These are phyloP conservation scores for Hypoxylon sp. DNA, from an alignment of 2,329 filamentous ascomycete species.

Conservation along the genomic window DNA sequence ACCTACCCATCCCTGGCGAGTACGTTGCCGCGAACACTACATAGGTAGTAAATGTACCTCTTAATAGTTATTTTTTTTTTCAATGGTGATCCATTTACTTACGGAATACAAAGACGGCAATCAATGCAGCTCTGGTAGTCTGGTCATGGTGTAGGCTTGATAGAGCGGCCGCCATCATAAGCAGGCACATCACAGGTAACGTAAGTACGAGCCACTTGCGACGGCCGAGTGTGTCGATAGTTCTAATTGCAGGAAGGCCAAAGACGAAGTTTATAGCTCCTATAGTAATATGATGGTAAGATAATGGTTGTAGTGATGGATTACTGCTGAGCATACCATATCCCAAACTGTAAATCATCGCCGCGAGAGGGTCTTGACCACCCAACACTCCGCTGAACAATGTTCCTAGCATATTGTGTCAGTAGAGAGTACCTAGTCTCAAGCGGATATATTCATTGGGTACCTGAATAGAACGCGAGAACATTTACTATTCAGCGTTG, in stretches of 20 bases:
- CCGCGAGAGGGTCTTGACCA: constrained; percentile 15
- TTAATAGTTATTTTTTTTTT: not conserved
- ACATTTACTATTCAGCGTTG: constrained; percentile 55
- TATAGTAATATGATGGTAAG: constrained; percentile 16
- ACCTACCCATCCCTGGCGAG: constrained; percentile 56
- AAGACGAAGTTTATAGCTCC: constrained; percentile 62
- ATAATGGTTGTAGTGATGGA: not conserved
- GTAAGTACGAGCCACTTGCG: constrained; percentile 62
- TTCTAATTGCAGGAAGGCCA: constrained; percentile 59
- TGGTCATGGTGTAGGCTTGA: constrained; percentile 50
- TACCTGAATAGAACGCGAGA: constrained; percentile 63
- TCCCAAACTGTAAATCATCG: constrained; percentile 55
- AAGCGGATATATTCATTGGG: not conserved
- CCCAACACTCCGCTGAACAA: constrained; percentile 33
- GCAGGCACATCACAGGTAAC: constrained; percentile 61
- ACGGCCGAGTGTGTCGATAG: constrained; percentile 60
- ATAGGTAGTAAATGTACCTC: not conserved
- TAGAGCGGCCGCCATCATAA: constrained; percentile 59
- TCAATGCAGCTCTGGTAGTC: constrained; percentile 49
- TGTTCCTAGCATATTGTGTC: constrained; percentile 17
- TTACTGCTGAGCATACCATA: constrained; percentile 46
- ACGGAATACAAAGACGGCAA: constrained; percentile 59
- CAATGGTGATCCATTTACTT: constrained; percentile 9
- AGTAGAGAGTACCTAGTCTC: not conserved
- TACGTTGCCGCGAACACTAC: constrained; percentile 61